Percentiles rank a stretch among this genome's conserved stretches.
phyloP scores from a whole-genome alignment of 169 alveolate genomes.

The Amoebophrya sp. region DNA sequence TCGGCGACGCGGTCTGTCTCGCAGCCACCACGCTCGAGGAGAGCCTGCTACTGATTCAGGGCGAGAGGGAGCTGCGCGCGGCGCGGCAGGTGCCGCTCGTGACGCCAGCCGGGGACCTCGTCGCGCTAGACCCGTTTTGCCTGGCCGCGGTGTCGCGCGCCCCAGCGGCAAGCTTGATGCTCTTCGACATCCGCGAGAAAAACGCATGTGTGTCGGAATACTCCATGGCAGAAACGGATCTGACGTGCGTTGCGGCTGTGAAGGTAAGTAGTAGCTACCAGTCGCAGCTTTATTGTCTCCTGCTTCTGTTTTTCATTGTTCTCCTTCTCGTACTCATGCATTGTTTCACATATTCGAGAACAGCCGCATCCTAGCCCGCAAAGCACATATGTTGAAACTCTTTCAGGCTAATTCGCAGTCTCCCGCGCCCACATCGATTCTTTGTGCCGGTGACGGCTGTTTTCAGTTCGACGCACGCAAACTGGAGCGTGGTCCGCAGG shows the following conservation, averaged over 20 bases:
- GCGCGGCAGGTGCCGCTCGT: not conserved
- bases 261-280: no score
- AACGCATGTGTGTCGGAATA: not conserved
- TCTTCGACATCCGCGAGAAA: not conserved
- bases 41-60: not conserved
- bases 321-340: no score
- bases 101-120: not conserved
- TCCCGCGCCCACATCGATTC: no score
- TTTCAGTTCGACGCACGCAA: not conserved
- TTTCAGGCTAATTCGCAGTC: no score
- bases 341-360: no score
- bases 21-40: not conserved
- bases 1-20: constrained; percentile 19
- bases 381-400: no score
- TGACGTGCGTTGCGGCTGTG: not conserved
- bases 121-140: not conserved
- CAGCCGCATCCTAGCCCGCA: no score
- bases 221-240: not conserved
- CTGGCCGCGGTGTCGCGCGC: not conserved
- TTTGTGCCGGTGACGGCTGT: not conserved
- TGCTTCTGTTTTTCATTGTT: no score
- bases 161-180: not conserved
- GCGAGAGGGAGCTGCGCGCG: not conserved
- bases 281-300: no score
- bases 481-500: not conserved